A percentile compares a stretch with the other conserved stretches of the same genome.
These are phyloP conservation scores for Dianthus caryophyllus DNA, from an alignment of 148 eudicot genomes.

Conservation along the genomic window DNA sequence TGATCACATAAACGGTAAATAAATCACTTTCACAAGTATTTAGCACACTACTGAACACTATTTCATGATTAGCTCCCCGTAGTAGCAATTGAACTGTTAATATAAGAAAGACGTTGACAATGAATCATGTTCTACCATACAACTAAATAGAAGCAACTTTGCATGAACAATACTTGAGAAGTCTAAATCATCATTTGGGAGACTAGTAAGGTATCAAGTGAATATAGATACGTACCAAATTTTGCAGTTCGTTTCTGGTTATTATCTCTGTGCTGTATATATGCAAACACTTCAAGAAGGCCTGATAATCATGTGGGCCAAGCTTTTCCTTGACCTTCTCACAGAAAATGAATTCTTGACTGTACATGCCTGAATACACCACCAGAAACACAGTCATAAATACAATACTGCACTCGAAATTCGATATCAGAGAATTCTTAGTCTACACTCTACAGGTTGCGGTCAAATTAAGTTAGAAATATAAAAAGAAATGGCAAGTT, in stretches of 20 bases:
- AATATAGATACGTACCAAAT: constrained; percentile 55
- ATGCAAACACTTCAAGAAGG: constrained; percentile 94
- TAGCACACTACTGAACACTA: too few relatives aligned
- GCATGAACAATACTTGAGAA: too few relatives aligned
- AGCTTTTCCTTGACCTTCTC: constrained; percentile 94
- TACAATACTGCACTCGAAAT: too few relatives aligned
- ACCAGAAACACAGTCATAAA: constrained; percentile 13
- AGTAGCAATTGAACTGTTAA: background rate
- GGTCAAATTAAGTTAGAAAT: background rate
- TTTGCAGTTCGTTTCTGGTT: constrained; percentile 72
- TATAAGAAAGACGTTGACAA: background rate
- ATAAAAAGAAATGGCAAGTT: background rate
- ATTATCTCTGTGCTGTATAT: constrained; percentile 96
- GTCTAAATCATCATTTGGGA: background rate
- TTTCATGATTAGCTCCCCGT: too few relatives aligned
- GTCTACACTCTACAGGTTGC: background rate
- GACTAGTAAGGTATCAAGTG: background rate
- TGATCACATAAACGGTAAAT: too few relatives aligned
- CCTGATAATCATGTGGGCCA: constrained; percentile 76
- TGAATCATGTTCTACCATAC: too few relatives aligned
- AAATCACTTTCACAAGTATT: too few relatives aligned
- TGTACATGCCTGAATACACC: constrained; percentile 52
- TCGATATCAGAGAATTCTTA: too few relatives aligned
- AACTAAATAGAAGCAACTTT: too few relatives aligned
- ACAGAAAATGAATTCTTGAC: constrained; percentile 71